phyloP scores from a whole-genome alignment of 129 eudicot species.

The Centella asiatica region DNA sequence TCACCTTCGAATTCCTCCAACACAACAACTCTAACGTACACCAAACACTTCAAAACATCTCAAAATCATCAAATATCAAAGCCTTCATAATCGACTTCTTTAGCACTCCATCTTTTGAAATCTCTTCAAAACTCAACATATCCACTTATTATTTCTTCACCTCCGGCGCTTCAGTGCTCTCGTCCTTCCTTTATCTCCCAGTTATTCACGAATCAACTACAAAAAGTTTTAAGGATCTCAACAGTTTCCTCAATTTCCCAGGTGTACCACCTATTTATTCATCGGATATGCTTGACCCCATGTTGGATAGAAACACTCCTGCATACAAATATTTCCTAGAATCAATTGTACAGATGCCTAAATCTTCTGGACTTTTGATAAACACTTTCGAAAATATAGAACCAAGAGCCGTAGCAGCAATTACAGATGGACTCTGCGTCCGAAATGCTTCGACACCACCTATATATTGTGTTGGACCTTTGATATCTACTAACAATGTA shows the following conservation, averaged over 20 bases:
- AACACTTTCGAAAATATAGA: constrained; percentile 52
- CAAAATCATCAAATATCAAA: constrained; percentile 24
- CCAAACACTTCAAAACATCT: constrained; percentile 31
- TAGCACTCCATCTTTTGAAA: constrained; percentile 36
- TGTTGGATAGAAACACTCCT: constrained; percentile 1
- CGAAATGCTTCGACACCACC: constrained; percentile 43
- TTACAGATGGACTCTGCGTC: constrained; percentile 34
- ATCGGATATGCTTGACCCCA: constrained; percentile 6
- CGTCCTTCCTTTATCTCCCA: constrained; percentile 28
- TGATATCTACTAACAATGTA: constrained; percentile 17
- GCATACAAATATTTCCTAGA: constrained; percentile 18
- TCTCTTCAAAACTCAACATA: constrained; percentile 28
- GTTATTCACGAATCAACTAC: constrained; percentile 19
- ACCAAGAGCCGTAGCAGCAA: constrained; percentile 34
- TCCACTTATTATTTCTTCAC: constrained; percentile 57
- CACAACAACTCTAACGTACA: constrained; percentile 33
- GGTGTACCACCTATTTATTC: constrained; percentile 29
- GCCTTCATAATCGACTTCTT: constrained; percentile 62
- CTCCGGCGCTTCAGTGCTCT: constrained; percentile 30
- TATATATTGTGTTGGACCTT: constrained; percentile 46
- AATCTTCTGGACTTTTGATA: constrained; percentile 34
- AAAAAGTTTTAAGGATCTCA: constrained; percentile 12
- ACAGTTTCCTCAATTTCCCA: constrained; percentile 15
- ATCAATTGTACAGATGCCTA: constrained; percentile 8
- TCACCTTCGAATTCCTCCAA: constrained; percentile 31